phyloP scores from a whole-genome alignment of 176 grass and related monocot species.

The Zea luxurians region DNA sequence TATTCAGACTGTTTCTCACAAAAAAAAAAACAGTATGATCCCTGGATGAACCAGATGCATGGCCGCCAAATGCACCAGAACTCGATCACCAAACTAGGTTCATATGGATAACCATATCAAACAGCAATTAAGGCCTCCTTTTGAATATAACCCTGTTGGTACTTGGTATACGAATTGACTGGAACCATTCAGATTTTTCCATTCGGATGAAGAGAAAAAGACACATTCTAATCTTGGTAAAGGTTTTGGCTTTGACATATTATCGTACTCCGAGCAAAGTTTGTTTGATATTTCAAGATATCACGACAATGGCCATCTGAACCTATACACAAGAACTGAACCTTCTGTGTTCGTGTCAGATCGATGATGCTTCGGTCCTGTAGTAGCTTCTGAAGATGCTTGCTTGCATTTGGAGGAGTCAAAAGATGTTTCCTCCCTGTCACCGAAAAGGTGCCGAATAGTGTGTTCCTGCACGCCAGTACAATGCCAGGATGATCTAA shows the following conservation, averaged over 20 bases:
- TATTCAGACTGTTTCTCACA: too few species aligned
- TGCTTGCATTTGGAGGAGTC: neutral
- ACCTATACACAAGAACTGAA: neutral
- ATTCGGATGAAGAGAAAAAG: too few species aligned
- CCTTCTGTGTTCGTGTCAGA: neutral
- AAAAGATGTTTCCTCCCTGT: neutral
- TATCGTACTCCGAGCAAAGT: neutral
- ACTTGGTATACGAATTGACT: too few species aligned
- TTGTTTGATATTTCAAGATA: neutral
- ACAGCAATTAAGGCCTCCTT: neutral
- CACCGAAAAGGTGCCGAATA: neutral
- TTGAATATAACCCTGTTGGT: too few species aligned
- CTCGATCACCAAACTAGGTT: neutral
- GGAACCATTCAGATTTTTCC: too few species aligned
- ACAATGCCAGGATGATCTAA: neutral
- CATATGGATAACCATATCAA: neutral
- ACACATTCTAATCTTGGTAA: neutral
- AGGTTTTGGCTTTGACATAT: neutral
- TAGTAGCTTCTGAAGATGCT: neutral
- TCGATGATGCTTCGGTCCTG: neutral
- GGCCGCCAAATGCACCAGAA: too few species aligned
- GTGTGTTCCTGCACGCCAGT: neutral
- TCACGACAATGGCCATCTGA: neutral
- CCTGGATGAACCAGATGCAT: too few species aligned
- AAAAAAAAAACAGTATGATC: too few species aligned